These are phyloP conservation scores for Lunasporangiospora selenospora DNA, from an alignment of 192 early-diverging fungal genomes.

Conservation along the genomic window DNA sequence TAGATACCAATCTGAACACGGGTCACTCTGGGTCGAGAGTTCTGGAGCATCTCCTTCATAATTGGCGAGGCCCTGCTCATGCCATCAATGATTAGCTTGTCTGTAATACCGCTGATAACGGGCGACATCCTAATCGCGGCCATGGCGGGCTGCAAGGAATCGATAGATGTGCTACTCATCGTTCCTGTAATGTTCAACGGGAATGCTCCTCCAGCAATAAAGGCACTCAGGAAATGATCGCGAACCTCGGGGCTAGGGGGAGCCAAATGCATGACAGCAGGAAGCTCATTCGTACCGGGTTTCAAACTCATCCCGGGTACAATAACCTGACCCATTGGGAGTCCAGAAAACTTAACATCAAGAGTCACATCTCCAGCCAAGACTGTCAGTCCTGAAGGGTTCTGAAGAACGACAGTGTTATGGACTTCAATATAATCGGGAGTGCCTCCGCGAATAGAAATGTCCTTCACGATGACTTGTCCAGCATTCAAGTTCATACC, in stretches of 20 bases:
- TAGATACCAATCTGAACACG: constrained; percentile 40
- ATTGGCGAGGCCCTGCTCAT: too few relatives aligned
- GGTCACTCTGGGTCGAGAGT: too few relatives aligned
- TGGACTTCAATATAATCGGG: constrained; percentile 34
- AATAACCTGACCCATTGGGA: constrained; percentile 35
- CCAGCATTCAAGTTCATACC: constrained; percentile 53
- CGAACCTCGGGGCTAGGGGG: constrained; percentile 7
- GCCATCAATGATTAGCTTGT: constrained; percentile 27
- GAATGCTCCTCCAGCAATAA: constrained; percentile 24
- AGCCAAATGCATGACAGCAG: constrained; percentile 34
- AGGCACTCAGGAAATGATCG: constrained; percentile 34
- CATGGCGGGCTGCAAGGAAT: constrained; percentile 35
- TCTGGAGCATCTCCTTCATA: too few relatives aligned
- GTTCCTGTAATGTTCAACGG: constrained; percentile 42
- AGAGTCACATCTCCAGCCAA: constrained; percentile 47
- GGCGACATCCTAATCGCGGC: constrained; percentile 28
- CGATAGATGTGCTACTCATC: constrained; percentile 26
- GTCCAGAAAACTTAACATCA: constrained; percentile 16
- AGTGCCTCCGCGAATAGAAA: constrained; percentile 55
- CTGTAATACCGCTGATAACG: constrained; percentile 39
- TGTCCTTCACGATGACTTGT: constrained; percentile 46
- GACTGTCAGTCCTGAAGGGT: constrained; percentile 51
- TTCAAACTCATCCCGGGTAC: constrained; percentile 30
- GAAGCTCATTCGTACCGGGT: constrained; percentile 43
- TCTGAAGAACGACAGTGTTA: constrained; percentile 30